Conservation (phyloP, 2,329 filamentous ascomycete genomes). For the Anisogramma anomala region DNA sequence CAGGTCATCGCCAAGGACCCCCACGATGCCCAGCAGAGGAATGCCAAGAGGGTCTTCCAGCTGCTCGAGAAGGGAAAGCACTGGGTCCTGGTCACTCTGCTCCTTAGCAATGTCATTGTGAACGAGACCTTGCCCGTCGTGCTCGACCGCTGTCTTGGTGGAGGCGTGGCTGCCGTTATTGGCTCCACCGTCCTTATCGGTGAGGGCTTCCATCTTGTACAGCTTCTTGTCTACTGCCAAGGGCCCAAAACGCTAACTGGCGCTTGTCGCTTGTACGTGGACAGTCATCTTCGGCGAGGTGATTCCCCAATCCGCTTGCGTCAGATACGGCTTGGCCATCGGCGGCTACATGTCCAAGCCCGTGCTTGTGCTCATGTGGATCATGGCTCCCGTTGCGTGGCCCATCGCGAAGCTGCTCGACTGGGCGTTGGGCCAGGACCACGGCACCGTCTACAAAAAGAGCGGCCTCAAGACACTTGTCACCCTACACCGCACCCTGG, state of each 20-base stretch:
- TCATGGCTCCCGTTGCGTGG: conserved; percentile 82
- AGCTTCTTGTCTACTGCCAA: not conserved
- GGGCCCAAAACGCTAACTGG: conserved; percentile 11
- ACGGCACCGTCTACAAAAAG: conserved; percentile 96
- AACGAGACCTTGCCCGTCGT: conserved; percentile 96
- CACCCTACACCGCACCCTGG: conserved; percentile 83
- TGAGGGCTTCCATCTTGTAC: conserved; percentile 31
- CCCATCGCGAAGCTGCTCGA: conserved; percentile 93
- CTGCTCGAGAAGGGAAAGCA: conserved; percentile 85
- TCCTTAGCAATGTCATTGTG: conserved; percentile 93
- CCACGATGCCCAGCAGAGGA: conserved; percentile 72
- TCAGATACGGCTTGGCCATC: conserved; percentile 89
- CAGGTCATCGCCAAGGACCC: conserved; percentile 85
- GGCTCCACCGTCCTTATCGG: conserved; percentile 90
- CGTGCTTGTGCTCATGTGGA: conserved; percentile 81
- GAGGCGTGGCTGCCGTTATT: conserved; percentile 86
- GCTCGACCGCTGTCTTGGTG: conserved; percentile 83
- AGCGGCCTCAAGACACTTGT: conserved; percentile 93
- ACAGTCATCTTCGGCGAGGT: conserved; percentile 96
- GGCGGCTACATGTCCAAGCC: conserved; percentile 87
- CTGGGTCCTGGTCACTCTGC: conserved; percentile 90
- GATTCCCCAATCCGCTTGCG: conserved; percentile 89
- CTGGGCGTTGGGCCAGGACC: conserved; percentile 82
- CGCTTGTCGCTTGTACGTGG: not conserved
- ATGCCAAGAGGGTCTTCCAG: conserved; percentile 69